Base-by-base conservation (phyloP, 331 rosid genomes). In the Pyracantha coccinea region DNA sequence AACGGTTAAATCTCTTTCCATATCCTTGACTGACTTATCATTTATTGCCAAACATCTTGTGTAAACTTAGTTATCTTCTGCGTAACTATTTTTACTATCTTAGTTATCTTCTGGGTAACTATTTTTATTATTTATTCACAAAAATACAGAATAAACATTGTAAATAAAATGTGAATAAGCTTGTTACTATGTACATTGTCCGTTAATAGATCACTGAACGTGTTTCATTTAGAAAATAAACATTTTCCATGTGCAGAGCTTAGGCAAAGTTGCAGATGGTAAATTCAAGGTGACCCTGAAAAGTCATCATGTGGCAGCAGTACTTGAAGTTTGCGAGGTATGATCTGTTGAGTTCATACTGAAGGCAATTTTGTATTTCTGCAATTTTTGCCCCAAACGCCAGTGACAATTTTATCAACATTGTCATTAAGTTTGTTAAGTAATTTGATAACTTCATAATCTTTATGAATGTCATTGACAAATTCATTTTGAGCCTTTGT, bases 311-410 rank as follows among this genome's bases (percentile, higher is more conserved):
- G 87, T 88, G 84, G 85, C 91, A 7, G 93, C 89, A 28, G 84
- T 92, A 52, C 86, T 94, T 61, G 96, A 94, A 81, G 90, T 86
- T 85, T 94, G 99, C 72, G 85, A 89, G 97, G 99, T 94, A 90
- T 73, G 83, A 47, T 71, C 25, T 16, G 13, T 24, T 53, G 20
- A 72, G 13, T 73, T 38, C 35, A 74, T 7, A 25, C 15, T 32
- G 11, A 27, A 75, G 24, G 32, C 8, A 14, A 38, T 38, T 12
- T 8, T 31, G 20, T 28, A 27, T 66, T 20, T 31, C 52, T 8
- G n/a, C 24, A 54, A 60, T 27, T 20, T 16, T 45, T 33, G 21
- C 78, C 20, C 19, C 19, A 8, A 70, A 33, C 5, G 20, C 12
- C 31, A 27, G 55, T 23, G 9, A 12, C 57, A 58, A 12, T 28